These are phyloP conservation scores for Coniosporium apollinis DNA, from an alignment of 495 filamentous ascomycete species.

Conservation along the genomic window DNA sequence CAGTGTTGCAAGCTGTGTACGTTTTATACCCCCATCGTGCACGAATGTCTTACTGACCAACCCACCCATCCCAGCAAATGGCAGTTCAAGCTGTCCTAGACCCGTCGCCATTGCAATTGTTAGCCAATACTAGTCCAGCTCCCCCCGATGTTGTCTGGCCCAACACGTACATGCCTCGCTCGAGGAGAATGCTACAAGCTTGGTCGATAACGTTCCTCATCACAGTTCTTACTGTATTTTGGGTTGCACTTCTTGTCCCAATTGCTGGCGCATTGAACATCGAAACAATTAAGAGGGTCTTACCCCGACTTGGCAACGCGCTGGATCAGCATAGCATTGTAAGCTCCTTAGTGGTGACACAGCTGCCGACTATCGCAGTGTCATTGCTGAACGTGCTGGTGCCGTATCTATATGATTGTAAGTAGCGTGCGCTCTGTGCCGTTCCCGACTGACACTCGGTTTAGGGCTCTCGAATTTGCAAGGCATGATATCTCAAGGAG, in stretches of 20 bases:
- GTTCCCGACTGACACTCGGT: background rate
- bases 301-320: constrained; percentile 48
- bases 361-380: constrained; percentile 66
- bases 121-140: constrained; percentile 70
- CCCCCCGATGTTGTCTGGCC: constrained; percentile 83
- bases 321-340: constrained; percentile 50
- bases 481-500: constrained; percentile 85
- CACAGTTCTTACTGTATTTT: constrained; percentile 66
- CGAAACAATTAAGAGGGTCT: constrained; percentile 55
- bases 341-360: constrained; percentile 66
- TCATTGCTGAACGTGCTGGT: constrained; percentile 78
- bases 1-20: constrained; percentile 59
- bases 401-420: constrained; percentile 87
- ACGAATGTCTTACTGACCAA: too few species aligned
- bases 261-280: constrained; percentile 64
- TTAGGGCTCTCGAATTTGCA: constrained; percentile 65
- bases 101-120: constrained; percentile 66
- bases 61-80: constrained; percentile 64
- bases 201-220: constrained; percentile 77
- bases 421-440: too few species aligned
- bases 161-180: constrained; percentile 76
- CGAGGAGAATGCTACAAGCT: constrained; percentile 51
- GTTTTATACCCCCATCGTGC: constrained; percentile 2
- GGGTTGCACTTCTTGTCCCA: constrained; percentile 70
- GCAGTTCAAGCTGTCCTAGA: constrained; percentile 85